Percentiles rank a stretch among this genome's conserved stretches.
Evolutionary conservation across 2,329 filamentous ascomycete species (phyloP).

Genomic region (Nakataea oryzae): DNA sequence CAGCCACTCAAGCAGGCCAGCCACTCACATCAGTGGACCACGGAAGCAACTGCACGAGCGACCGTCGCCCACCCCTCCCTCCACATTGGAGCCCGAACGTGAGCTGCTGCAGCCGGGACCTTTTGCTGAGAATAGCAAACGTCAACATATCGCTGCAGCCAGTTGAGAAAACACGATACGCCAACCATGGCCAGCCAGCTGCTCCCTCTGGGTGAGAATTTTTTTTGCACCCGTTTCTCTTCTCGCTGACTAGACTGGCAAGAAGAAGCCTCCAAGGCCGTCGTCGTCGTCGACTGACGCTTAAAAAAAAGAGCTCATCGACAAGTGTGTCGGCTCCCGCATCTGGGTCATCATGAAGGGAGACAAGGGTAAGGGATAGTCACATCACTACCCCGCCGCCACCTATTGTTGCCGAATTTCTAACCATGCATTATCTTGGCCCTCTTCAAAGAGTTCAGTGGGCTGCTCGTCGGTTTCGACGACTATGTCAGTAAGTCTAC

Average conservation of each 20-base stretch:
- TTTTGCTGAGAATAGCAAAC: background rate
- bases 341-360: slow-evolving; percentile 99
- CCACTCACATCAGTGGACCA: too few relatives aligned
- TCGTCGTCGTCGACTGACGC: background rate
- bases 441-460: slow-evolving; percentile 68
- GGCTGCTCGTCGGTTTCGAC: slow-evolving; percentile 89
- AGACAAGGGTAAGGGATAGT: slow-evolving; percentile 65
- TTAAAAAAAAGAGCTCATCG: slow-evolving; percentile 74
- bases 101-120: background rate
- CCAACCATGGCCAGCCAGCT: slow-evolving; percentile 61
- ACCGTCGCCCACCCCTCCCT: too few relatives aligned
- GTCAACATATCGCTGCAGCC: background rate
- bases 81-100: background rate
- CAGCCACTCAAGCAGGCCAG: too few relatives aligned
- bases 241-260: background rate
- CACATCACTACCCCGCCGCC: too few relatives aligned
- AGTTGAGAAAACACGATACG: background rate
- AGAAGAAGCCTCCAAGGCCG: background rate
- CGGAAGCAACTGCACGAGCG: too few relatives aligned
- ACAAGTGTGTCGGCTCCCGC: slow-evolving; percentile 94
- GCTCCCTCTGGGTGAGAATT: slow-evolving; percentile 53
- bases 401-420: too few relatives aligned
- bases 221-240: background rate
- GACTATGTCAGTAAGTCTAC: slow-evolving; percentile 93
- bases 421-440: too few relatives aligned